phyloP scores from a whole-genome alignment of 2,329 filamentous ascomycete species.

The Talaromyces sp. region DNA sequence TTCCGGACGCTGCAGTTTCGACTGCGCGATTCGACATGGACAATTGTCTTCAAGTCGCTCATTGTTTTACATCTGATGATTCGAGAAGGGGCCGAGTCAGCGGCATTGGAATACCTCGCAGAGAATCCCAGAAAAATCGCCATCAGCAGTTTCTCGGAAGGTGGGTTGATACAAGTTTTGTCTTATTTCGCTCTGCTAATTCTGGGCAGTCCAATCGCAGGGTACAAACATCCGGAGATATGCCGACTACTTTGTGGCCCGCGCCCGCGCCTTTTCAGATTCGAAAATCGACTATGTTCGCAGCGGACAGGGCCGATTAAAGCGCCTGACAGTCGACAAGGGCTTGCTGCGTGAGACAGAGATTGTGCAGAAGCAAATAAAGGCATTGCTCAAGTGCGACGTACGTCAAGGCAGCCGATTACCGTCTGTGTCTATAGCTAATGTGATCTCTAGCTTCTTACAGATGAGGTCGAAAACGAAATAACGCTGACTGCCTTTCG shows the following conservation, averaged over 20 bases:
- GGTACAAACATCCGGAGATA: conserved; percentile 93
- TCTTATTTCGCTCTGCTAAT: neutral
- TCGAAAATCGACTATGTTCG: conserved; percentile 89
- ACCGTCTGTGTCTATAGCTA: conserved; percentile 10
- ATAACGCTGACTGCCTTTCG: conserved; percentile 93
- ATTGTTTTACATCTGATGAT: conserved; percentile 98
- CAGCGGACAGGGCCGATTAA: conserved; percentile 72
- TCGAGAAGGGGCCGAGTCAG: conserved; percentile 83
- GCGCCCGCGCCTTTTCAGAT: conserved; percentile 74
- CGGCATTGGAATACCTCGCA: conserved; percentile 77
- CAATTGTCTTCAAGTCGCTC: conserved; percentile 96
- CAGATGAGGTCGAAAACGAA: conserved; percentile 87
- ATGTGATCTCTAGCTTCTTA: conserved; percentile 58
- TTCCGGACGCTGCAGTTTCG: conserved; percentile 87
- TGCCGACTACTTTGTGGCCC: conserved; percentile 75
- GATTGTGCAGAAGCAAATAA: conserved; percentile 79
- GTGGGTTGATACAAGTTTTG: conserved; percentile 47
- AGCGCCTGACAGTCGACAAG: conserved; percentile 83
- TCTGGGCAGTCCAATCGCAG: conserved; percentile 72
- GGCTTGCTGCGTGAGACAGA: conserved; percentile 89
- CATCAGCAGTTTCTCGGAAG: conserved; percentile 87
- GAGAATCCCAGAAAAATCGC: conserved; percentile 77
- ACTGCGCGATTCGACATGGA: conserved; percentile 95
- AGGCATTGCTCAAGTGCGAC: conserved; percentile 80
- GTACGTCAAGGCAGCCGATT: conserved; percentile 45